Base-by-base conservation (phyloP, 2,329 filamentous ascomycete genomes). In the Botrytis pseudocinerea region DNA sequence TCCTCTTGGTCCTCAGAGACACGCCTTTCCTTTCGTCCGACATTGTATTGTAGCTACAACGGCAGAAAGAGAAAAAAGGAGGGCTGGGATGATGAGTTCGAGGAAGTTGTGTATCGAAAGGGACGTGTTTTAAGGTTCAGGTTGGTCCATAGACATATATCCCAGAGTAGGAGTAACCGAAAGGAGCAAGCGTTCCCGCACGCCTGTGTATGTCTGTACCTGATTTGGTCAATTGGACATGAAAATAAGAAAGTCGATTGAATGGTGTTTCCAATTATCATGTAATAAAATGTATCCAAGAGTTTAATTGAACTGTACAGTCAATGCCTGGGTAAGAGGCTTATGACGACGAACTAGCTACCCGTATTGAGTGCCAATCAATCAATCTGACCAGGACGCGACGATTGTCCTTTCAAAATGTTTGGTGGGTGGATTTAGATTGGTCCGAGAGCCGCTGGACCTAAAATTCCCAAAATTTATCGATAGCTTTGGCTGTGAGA, bases 1-100 rank as follows among this genome's bases (percentile, higher is more conserved):
- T 90, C 78, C 89, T 84, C 82, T 90, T 91, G 72, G 83, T 90
- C 57, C 90, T 85, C 73, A 92, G 85, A 73, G 90, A 91, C 77
- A 90, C 88, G 28, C 80, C 80, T 82, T 87, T 89, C 81, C 85
- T 86, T 76, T 86, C 85, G 77, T 91, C 88, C 22, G 88, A 89
- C 89, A 91, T 57, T 2, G 9, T 91, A 77, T 62, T 77, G 54
- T 28, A 40, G 18, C 22, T 38, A 4, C 22, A 16, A 35, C 25
- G 18, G 6, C 22, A 20, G 32, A 25, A 40, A 54, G 25, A 32
- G 46, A 18, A 18, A 63, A 25, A 25, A 25, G 20, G 25, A 12
- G 42, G 35, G 38, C 46, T 32, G 48, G 25, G 38, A 12, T 28
- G 35, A 40, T 40, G 22, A n/a, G 38, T 61, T 46, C 22, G 22